A percentile compares a stretch with the other conserved stretches of the same genome.
These are phyloP conservation scores for Naegleria gruberi DNA, from an alignment of 208 protist species.

Conservation along the genomic window DNA sequence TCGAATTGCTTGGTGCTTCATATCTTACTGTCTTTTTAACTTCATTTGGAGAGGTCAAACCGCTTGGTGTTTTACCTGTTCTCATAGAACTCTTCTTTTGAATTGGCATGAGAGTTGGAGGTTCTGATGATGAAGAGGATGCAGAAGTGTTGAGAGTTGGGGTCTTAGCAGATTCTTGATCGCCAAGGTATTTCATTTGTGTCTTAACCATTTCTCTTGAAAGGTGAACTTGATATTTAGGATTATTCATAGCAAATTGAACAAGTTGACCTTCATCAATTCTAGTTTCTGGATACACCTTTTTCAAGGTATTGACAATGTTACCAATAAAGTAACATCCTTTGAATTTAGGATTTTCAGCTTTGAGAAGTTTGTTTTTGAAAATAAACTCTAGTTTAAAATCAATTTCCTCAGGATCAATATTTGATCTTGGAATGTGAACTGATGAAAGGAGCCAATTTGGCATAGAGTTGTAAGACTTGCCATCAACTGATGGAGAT, in stretches of 20 bases:
- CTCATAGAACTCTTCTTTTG: neutral
- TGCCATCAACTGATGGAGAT: neutral
- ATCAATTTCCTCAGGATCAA: neutral
- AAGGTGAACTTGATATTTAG: constrained; percentile 20
- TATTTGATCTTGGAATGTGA: neutral
- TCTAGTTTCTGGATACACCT: neutral
- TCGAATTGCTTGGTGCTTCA: too few species aligned
- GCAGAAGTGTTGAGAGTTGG: neutral
- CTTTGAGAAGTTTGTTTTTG: constrained; percentile 1
- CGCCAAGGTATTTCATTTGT: constrained; percentile 12
- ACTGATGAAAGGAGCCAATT: neutral
- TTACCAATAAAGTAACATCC: constrained; percentile 23
- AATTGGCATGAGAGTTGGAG: neutral
- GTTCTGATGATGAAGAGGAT: neutral
- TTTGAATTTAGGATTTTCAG: constrained; percentile 20
- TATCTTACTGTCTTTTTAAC: neutral
- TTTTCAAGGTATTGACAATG: constrained; percentile 21
- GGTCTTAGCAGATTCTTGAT: neutral
- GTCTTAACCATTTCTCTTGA: constrained; percentile 22
- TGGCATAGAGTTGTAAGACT: neutral
- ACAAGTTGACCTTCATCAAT: constrained; percentile 6
- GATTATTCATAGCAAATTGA: constrained; percentile 10
- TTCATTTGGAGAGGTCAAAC: neutral
- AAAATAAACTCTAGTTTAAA: neutral
- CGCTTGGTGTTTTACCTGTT: neutral